A percentile compares a stretch with the other conserved stretches of the same genome.
Evolutionary conservation across 352 stramenopile species (phyloP).

Genomic region (Phytophthora parvispora): DNA sequence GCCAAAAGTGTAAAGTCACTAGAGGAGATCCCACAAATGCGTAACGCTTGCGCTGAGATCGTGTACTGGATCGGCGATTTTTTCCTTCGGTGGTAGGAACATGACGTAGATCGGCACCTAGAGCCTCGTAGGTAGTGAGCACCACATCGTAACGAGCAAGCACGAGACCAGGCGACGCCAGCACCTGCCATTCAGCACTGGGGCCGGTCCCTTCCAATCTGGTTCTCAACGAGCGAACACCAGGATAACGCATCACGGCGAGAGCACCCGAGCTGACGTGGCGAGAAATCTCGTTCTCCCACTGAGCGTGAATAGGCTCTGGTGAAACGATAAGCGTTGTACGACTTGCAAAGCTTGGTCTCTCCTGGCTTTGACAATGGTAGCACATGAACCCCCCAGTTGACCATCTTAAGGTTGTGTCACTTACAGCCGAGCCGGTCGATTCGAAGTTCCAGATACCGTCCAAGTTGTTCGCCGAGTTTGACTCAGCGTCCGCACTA

Average conservation of each 20-base stretch:
- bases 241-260: slow-evolving; percentile 64
- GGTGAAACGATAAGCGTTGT: slow-evolving; percentile 96
- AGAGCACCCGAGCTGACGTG: slow-evolving; percentile 73
- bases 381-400: slow-evolving; percentile 66
- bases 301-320: slow-evolving; percentile 92
- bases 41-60: slow-evolving; percentile 81
- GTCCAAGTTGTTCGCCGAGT: neutral
- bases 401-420: slow-evolving; percentile 3
- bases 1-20: slow-evolving; percentile 88
- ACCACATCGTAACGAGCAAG: slow-evolving; percentile 92
- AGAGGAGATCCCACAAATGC: slow-evolving; percentile 91
- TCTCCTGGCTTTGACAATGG: slow-evolving; percentile 59
- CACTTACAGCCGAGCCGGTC: neutral
- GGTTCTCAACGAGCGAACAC: slow-evolving; percentile 58
- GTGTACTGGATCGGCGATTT: slow-evolving; percentile 66
- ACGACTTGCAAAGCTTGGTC: slow-evolving; percentile 54
- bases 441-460: slow-evolving; percentile 32
- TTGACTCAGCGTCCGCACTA: neutral
- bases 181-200: slow-evolving; percentile 61
- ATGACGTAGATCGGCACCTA: slow-evolving; percentile 88
- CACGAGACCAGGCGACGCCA: slow-evolving; percentile 47
- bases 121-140: slow-evolving; percentile 92
- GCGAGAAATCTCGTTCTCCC: slow-evolving; percentile 87
- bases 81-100: slow-evolving; percentile 46
- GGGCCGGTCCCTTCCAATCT: slow-evolving; percentile 39